Conservation (phyloP, 192 early-diverging fungal genomes). For the Backusella mclennaniae region DNA sequence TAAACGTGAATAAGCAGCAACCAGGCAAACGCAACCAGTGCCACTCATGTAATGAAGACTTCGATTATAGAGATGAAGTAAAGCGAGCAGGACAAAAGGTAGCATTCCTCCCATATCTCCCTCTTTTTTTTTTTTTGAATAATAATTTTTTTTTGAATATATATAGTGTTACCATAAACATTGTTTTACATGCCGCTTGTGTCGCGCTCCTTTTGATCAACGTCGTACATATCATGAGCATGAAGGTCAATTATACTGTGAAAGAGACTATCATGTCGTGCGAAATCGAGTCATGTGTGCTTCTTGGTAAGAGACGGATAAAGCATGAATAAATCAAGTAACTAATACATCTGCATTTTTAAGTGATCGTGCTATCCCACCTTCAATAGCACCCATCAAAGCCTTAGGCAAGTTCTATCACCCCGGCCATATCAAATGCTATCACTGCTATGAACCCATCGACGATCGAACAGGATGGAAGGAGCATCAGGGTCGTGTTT, state of each 20-base stretch:
- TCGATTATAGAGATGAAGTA: conserved; percentile 30
- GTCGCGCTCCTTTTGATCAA: conserved; percentile 48
- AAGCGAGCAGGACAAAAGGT: conserved; percentile 20
- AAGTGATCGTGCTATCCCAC: conserved; percentile 36
- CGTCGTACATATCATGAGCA: conserved; percentile 44
- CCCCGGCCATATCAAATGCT: conserved; percentile 60
- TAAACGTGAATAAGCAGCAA: background rate
- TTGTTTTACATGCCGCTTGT: conserved; percentile 59
- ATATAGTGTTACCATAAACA: conserved; percentile 38
- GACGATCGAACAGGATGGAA: conserved; percentile 32
- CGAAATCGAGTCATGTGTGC: conserved; percentile 45
- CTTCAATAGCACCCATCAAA: conserved; percentile 43
- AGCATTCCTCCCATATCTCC: background rate
- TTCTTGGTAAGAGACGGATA: conserved; percentile 44
- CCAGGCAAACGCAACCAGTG: background rate
- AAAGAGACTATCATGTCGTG: conserved; percentile 51
- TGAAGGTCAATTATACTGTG: conserved; percentile 62
- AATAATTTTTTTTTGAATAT: too few species aligned
- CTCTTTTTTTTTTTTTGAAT: background rate
- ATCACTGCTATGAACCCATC: conserved; percentile 67
- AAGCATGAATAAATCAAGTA: background rate
- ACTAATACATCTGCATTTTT: background rate
- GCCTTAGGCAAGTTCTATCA: conserved; percentile 68
- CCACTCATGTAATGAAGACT: conserved; percentile 21
- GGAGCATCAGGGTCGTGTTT: conserved; percentile 60